Evolutionary conservation across 441 rosid genomes (phyloP).

Genomic region (Populus trichocarpa): DNA sequence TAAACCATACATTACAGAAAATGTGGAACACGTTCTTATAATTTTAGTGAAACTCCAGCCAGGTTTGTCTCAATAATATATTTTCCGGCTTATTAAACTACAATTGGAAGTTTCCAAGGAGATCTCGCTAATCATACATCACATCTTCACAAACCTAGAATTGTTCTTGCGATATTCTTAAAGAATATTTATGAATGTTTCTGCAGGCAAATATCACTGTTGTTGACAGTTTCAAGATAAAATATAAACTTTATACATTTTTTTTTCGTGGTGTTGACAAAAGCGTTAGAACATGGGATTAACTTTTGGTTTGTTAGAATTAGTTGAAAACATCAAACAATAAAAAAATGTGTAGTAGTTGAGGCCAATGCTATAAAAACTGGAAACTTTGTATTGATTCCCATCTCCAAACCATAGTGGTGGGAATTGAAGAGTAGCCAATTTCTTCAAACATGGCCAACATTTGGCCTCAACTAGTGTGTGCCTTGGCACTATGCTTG

Average conservation of each 20-base stretch:
- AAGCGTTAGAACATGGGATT: neutral
- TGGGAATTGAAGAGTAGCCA: neutral
- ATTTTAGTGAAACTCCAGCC: neutral
- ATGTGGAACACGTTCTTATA: neutral
- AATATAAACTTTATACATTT: too few relatives aligned
- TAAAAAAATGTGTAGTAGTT: neutral
- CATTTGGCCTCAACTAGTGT: constrained; percentile 19
- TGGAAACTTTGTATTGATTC: neutral
- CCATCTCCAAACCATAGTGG: neutral
- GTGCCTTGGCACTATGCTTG: constrained; percentile 23
- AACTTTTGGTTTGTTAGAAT: neutral
- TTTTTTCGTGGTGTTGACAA: too few relatives aligned
- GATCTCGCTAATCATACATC: too few relatives aligned
- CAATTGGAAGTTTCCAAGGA: too few relatives aligned
- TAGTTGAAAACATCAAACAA: neutral
- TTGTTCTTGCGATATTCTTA: too few relatives aligned
- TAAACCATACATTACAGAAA: neutral
- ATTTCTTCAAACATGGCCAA: constrained; percentile 22
- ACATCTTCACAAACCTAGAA: too few relatives aligned
- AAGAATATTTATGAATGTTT: too few relatives aligned
- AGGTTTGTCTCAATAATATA: neutral
- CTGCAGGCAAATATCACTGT: neutral
- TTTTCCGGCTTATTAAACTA: too few relatives aligned
- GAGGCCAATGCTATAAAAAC: neutral
- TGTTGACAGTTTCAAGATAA: neutral